phyloP scores from a whole-genome alignment of 495 filamentous ascomycete genomes.

The Aspergillus heteromorphus region DNA sequence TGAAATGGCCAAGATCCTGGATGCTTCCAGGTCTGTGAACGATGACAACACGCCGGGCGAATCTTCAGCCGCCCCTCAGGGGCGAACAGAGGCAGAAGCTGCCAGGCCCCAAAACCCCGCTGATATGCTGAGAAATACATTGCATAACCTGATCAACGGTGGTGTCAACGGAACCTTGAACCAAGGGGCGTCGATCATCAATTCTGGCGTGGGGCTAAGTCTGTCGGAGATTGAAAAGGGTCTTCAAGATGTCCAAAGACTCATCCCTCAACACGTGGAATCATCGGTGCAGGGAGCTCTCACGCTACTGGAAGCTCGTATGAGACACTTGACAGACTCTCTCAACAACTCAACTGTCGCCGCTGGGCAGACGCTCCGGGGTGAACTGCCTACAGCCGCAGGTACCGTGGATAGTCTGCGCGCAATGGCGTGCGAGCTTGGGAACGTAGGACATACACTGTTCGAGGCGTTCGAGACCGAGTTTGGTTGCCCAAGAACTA shows the following conservation, averaged over 20 bases:
- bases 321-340: constrained; percentile 31
- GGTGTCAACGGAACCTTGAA: constrained; percentile 31
- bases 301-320: constrained; percentile 36
- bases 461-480: constrained; percentile 38
- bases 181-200: constrained; percentile 30
- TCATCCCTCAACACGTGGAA: constrained; percentile 38
- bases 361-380: constrained; percentile 31
- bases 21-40: constrained; percentile 15
- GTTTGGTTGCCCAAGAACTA: constrained; percentile 19
- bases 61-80: constrained; percentile 11
- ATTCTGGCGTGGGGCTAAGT: constrained; percentile 32
- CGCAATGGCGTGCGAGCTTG: constrained; percentile 41
- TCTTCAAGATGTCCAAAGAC: constrained; percentile 33
- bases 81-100: constrained; percentile 11
- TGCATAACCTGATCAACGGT: constrained; percentile 32
- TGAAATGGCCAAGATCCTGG: constrained; percentile 45
- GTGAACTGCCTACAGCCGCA: constrained; percentile 38
- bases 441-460: constrained; percentile 37
- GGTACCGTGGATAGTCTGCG: constrained; percentile 37
- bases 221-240: constrained; percentile 38
- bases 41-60: constrained; percentile 12
- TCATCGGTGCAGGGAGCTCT: constrained; percentile 36
- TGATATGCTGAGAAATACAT: constrained; percentile 27
- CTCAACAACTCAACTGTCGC: constrained; percentile 39
- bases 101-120: constrained; percentile 18